Conservation (phyloP, 208 protist species). For the Leishmania turanica region DNA sequence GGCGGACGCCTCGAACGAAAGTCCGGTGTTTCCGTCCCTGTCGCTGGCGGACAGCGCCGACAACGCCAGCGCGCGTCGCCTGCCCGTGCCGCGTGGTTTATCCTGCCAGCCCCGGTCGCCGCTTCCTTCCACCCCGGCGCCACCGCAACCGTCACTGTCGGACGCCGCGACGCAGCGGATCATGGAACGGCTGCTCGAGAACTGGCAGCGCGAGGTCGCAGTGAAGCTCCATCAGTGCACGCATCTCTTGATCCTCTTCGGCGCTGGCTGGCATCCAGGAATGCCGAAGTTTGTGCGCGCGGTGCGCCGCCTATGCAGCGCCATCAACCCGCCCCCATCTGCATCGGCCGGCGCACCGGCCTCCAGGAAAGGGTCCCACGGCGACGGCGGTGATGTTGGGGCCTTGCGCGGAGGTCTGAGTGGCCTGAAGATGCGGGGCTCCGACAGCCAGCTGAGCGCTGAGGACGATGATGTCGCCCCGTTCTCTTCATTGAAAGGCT, state of each 20-base stretch:
- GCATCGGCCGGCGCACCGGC: neutral
- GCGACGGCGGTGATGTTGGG: constrained; percentile 2
- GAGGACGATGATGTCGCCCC: constrained; percentile 17
- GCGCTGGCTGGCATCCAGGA: constrained; percentile 63
- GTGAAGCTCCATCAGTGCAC: constrained; percentile 31
- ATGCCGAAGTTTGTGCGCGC: constrained; percentile 35
- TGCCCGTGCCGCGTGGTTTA: neutral
- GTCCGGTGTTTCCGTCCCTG: constrained; percentile 13
- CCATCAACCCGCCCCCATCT: constrained; percentile 20
- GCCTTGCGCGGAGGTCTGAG: neutral
- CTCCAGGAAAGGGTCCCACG: neutral
- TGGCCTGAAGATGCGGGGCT: neutral
- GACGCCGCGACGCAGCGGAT: constrained; percentile 3
- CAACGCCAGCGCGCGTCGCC: neutral
- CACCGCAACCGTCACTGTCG: constrained; percentile 5
- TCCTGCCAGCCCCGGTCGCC: neutral
- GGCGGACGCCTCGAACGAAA: neutral
- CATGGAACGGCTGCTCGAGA: constrained; percentile 10
- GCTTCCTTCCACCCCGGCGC: neutral
- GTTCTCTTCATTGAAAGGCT: constrained; percentile 20
- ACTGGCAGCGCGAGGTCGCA: constrained; percentile 26
- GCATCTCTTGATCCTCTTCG: constrained; percentile 62
- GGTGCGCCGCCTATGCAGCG: constrained; percentile 34
- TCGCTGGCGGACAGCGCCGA: constrained; percentile 18
- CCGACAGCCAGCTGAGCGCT: neutral